Conservation (phyloP, 257 asterid genomes). For the Echium plantagineum region DNA sequence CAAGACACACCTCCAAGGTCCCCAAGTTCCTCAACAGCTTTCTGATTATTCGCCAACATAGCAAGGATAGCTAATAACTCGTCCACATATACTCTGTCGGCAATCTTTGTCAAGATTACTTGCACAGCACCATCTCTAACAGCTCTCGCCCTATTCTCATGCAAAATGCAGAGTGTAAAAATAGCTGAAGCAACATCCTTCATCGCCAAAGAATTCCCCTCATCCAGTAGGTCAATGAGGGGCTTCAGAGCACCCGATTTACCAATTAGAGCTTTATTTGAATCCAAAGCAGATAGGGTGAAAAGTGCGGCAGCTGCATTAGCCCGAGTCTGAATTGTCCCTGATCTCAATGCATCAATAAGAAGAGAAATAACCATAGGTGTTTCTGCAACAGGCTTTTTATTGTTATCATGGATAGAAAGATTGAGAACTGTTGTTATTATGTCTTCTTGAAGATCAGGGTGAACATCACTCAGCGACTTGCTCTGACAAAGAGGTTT, state of each 20-base stretch:
- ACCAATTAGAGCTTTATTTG: conserved; percentile 69
- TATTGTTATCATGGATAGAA: conserved; percentile 79
- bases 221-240: conserved; percentile 52
- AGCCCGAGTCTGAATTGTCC: conserved; percentile 62
- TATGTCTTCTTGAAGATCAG: conserved; percentile 72
- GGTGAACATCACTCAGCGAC: conserved; percentile 15
- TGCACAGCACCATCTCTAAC: conserved; percentile 62
- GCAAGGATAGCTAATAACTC: conserved; percentile 72
- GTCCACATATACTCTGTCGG: conserved; percentile 37
- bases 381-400: conserved; percentile 75
- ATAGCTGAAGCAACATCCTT: conserved; percentile 86
- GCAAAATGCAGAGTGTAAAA: conserved; percentile 57
- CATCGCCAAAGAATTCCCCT: conserved; percentile 54
- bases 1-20: conserved; percentile 57
- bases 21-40: conserved; percentile 57
- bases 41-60: conserved; percentile 61
- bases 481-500: conserved; percentile 41
- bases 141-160: conserved; percentile 67
- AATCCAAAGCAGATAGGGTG: conserved; percentile 68
- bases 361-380: conserved; percentile 61
- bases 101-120: conserved; percentile 51
- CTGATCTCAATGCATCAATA: conserved; percentile 41
- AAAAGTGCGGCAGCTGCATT: conserved; percentile 93
- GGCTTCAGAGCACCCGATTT: conserved; percentile 62
- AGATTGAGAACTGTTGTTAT: conserved; percentile 71